Base-by-base conservation (phyloP, 495 filamentous ascomycete genomes). In the Annulohypoxylon moriforme region DNA sequence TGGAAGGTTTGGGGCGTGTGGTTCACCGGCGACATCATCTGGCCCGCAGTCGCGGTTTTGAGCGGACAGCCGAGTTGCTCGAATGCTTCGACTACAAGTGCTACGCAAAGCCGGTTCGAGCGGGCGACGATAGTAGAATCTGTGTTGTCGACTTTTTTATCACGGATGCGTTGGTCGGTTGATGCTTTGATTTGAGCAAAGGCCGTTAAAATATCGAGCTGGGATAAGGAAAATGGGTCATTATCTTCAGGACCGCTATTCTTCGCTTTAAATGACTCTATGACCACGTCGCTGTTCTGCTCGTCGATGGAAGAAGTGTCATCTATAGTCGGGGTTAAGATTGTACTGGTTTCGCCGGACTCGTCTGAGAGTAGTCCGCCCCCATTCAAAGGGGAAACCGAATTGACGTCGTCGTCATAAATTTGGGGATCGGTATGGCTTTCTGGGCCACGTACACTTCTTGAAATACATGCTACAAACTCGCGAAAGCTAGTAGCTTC, bases 81-180 rank as follows among this genome's bases (percentile, higher is more conserved):
- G 38, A 86, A 85, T 11, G 84, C 81, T 46, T 88, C 82, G 6
- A 83, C 52, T 6, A 75, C 77, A 22, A 83, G 69, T 1, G 79
- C 76, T 1, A 82, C 57, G 42, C 80, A 83, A 0, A 87, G 75
- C 34, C 81, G 47, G 2, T 72, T 79, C 3, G 60, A 73, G 8
- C 81, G 68, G 0, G 80, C 31, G 14, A 47, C 36, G 20, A 50
- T 49, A 5, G 22, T 46, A 11, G 24, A 27, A 20, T 46, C 16
- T 29, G 18, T 38, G 18, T 65, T 57, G 60, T 40, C 53, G 1
- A 56, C 29, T 56, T 20, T 36, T n/a, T 56, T 36, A 25, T 34
- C 29, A n/a, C 31, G 31, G 16, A 34, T 56, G 6, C 52, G 27
- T 56, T 36, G 29, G n/a, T 40, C 55, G 3, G 25, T 38, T 16